Conservation (phyloP, 495 filamentous ascomycete species). For the Lepraria neglecta region DNA sequence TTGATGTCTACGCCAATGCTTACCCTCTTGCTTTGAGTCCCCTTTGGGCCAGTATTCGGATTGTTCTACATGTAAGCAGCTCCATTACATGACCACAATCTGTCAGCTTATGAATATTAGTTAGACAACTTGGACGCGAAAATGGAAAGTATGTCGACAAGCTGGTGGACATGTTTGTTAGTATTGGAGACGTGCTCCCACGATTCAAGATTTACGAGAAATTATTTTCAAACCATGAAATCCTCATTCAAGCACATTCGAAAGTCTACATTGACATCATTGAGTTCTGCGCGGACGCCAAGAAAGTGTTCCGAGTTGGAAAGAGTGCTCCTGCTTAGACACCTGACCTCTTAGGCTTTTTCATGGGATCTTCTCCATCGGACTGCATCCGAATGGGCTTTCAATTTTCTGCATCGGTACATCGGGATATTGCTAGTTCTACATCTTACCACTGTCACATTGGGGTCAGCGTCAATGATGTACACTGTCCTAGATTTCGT, state of each 20-base stretch:
- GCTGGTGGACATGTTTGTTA: slow-evolving; percentile 35
- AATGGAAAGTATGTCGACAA: slow-evolving; percentile 36
- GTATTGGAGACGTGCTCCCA: slow-evolving; percentile 39
- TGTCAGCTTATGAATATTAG: not conserved
- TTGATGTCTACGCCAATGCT: slow-evolving; percentile 36
- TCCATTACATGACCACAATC: not conserved
- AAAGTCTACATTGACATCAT: slow-evolving; percentile 38
- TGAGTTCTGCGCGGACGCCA: slow-evolving; percentile 34
- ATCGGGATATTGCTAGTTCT: no score
- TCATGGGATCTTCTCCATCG: no score
- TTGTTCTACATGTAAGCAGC: slow-evolving; percentile 33
- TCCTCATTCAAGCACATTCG: slow-evolving; percentile 32
- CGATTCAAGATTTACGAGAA: slow-evolving; percentile 32
- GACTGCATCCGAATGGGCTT: no score
- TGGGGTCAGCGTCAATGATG: no score
- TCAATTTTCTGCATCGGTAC: no score
- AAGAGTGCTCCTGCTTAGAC: not conserved
- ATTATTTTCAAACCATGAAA: slow-evolving; percentile 32
- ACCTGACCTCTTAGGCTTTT: not conserved
- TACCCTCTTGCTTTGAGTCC: slow-evolving; percentile 34
- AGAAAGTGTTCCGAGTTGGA: slow-evolving; percentile 27
- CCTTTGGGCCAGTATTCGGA: slow-evolving; percentile 39
- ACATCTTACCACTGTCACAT: no score
- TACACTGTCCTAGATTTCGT: no score
- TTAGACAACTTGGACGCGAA: slow-evolving; percentile 29